These are phyloP conservation scores for Sclerotinia borealis DNA, from an alignment of 2,329 filamentous ascomycete genomes.

Conservation along the genomic window DNA sequence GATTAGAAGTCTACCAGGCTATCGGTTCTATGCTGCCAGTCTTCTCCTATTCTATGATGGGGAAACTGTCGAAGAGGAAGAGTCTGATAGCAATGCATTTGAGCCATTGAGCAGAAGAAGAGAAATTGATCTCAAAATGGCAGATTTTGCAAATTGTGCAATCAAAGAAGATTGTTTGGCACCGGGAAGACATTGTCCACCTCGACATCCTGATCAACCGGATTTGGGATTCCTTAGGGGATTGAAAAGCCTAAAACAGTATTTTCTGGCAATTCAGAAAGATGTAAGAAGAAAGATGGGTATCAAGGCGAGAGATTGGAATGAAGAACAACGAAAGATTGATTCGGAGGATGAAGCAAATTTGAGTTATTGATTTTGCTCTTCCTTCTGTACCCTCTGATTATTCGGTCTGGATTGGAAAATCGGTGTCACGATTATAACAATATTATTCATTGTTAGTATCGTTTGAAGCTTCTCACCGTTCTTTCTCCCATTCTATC, in stretches of 20 bases:
- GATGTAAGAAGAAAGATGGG: constrained; percentile 50
- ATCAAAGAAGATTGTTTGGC: constrained; percentile 70
- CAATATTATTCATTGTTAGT: neutral
- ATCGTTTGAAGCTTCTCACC: neutral
- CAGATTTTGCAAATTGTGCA: constrained; percentile 96
- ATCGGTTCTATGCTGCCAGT: constrained; percentile 93
- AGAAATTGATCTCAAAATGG: constrained; percentile 89
- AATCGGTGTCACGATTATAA: neutral
- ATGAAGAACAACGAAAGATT: constrained; percentile 5
- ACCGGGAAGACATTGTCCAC: constrained; percentile 64
- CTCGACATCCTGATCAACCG: constrained; percentile 70
- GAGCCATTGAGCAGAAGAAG: constrained; percentile 36
- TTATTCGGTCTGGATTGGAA: neutral
- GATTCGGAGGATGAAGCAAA: constrained; percentile 4
- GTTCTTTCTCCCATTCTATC: neutral
- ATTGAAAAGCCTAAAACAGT: constrained; percentile 68
- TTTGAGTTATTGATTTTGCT: constrained; percentile 6
- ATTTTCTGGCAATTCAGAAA: constrained; percentile 81
- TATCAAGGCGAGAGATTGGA: constrained; percentile 5
- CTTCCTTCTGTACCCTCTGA: neutral
- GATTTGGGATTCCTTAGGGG: constrained; percentile 88
- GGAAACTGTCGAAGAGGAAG: constrained; percentile 51
- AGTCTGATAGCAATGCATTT: constrained; percentile 37
- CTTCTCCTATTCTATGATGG: constrained; percentile 95
- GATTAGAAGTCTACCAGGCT: constrained; percentile 71